A percentile compares a stretch with the other conserved stretches of the same genome.
phyloP scores from a whole-genome alignment of 805 yeast genomes.

The Candida pseudoglaebosa region DNA sequence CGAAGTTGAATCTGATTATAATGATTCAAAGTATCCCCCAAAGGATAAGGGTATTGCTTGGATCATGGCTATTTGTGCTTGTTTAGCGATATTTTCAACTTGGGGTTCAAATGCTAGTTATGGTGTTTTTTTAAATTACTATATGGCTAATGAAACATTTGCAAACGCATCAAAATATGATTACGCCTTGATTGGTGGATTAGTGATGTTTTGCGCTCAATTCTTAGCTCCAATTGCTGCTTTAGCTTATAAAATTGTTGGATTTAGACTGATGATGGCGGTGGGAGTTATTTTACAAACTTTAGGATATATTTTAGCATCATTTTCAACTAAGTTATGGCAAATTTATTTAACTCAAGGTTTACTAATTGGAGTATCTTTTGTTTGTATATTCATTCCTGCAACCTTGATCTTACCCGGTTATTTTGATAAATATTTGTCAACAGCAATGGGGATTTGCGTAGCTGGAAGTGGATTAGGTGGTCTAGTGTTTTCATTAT shows the following conservation, averaged over 20 bases:
- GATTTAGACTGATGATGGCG: slow-evolving; percentile 43
- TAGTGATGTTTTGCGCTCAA: slow-evolving; percentile 49
- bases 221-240: slow-evolving; percentile 48
- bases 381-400: slow-evolving; percentile 37
- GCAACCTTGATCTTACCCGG: slow-evolving; percentile 37
- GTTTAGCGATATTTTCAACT: slow-evolving; percentile 41
- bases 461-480: slow-evolving; percentile 46
- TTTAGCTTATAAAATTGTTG: slow-evolving; percentile 42
- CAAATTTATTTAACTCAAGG: slow-evolving; percentile 49
- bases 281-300: slow-evolving; percentile 42
- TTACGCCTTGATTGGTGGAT: slow-evolving; percentile 46
- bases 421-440: slow-evolving; percentile 41
- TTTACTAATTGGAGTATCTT: slow-evolving; percentile 40
- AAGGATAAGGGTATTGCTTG: slow-evolving; percentile 39
- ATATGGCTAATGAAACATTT: slow-evolving; percentile 29
- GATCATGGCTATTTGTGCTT: slow-evolving; percentile 45
- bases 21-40: slow-evolving; percentile 1
- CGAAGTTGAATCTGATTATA: background rate
- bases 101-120: slow-evolving; percentile 55
- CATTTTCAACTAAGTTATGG: slow-evolving; percentile 43
- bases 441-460: slow-evolving; percentile 42
- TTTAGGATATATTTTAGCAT: slow-evolving; percentile 43
- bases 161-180: slow-evolving; percentile 40
- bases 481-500: slow-evolving; percentile 42
- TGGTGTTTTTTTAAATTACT: slow-evolving; percentile 52